A percentile compares a stretch with the other conserved stretches of the same genome.
Conservation (phyloP, 306 rosid species). For the Prunus campanulata region DNA sequence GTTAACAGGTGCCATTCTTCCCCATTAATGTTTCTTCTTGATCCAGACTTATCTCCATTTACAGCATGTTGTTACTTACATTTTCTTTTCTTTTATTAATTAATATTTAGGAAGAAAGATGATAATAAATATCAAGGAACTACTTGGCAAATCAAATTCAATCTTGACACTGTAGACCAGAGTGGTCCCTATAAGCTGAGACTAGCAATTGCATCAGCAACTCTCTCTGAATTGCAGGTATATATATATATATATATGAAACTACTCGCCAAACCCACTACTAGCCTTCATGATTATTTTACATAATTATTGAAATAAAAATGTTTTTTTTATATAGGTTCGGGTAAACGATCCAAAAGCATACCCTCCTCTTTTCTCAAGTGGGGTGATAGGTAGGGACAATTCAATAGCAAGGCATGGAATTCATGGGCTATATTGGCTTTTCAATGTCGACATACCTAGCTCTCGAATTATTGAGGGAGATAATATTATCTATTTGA, state of each 20-base stretch:
- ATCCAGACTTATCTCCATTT: neutral
- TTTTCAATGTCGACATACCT: conserved; percentile 44
- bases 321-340: conserved; percentile 41
- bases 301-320: neutral
- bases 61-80: neutral
- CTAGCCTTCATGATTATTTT: neutral
- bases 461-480: conserved; percentile 56
- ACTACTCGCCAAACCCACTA: too few species aligned
- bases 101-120: conserved; percentile 53
- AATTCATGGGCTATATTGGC: conserved; percentile 85
- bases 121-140: conserved; percentile 74
- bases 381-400: conserved; percentile 85
- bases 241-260: conserved; percentile 8
- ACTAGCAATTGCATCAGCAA: conserved; percentile 80
- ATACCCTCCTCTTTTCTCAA: conserved; percentile 61
- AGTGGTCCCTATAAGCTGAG: conserved; percentile 56
- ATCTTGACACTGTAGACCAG: conserved; percentile 44
- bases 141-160: conserved; percentile 90
- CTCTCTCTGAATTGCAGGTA: conserved; percentile 80
- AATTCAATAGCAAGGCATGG: conserved; percentile 95
- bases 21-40: neutral
- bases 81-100: neutral
- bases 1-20: conserved; percentile 39
- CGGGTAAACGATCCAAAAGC: conserved; percentile 67
- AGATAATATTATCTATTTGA: conserved; percentile 64